Percentiles rank a stretch among this genome's conserved stretches.
Conservation (phyloP, 805 yeast species). For the Wickerhamiella qilinensis region DNA sequence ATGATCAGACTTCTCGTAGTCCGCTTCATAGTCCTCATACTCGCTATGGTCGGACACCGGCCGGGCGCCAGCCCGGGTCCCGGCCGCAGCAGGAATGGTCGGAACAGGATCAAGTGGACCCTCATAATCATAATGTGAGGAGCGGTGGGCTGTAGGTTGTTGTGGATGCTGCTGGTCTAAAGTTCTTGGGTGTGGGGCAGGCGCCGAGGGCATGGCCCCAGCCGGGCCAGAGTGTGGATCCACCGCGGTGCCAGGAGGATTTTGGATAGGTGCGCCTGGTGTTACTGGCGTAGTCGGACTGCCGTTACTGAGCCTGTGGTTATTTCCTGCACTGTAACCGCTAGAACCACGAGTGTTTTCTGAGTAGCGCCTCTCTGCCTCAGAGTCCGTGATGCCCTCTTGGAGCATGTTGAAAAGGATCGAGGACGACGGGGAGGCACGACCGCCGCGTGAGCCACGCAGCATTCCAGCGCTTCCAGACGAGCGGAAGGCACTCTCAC, state of each 20-base stretch:
- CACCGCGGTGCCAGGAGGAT: not conserved
- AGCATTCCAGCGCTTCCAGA: not conserved
- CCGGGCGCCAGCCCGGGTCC: not conserved
- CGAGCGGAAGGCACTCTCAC: not conserved
- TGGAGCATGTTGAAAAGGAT: constrained; percentile 13
- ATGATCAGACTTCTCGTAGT: not conserved
- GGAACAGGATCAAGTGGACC: not conserved
- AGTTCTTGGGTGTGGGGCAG: not conserved
- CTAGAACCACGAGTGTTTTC: not conserved
- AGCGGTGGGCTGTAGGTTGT: too few species aligned
- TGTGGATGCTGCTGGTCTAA: not conserved
- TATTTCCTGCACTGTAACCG: too few species aligned
- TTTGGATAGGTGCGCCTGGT: too few species aligned
- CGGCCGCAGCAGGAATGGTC: not conserved
- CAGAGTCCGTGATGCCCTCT: constrained; percentile 11
- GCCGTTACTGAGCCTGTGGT: not conserved
- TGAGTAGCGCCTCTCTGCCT: constrained; percentile 4
- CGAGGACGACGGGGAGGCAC: constrained; percentile 8
- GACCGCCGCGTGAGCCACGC: not conserved
- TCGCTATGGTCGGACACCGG: not conserved
- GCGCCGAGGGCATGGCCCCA: not conserved
- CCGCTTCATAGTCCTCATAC: not conserved
- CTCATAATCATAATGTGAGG: too few species aligned
- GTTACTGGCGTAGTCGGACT: not conserved
- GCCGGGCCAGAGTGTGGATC: not conserved